Evolutionary conservation across 768 basidiomycete species (phyloP), one percentile per base, ranked within the genome.

Genomic region (Phlebiopsis flavidoalba): DNA sequence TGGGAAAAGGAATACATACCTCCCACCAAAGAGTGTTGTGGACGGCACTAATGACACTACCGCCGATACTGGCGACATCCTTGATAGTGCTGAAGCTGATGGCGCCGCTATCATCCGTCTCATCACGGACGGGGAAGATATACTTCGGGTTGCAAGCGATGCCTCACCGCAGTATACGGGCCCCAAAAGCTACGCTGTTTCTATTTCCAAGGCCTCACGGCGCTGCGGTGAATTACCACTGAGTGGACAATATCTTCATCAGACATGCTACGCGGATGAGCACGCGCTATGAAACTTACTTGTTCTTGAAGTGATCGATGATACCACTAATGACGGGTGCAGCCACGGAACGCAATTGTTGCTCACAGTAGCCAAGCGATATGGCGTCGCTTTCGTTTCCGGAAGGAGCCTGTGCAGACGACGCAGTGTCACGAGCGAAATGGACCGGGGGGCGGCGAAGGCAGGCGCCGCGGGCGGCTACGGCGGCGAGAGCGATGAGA

Each of bases 251-350:
- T 19, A 49, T 3, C 4, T 12, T 43, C 17, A 49, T 43, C 17
- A 49, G 48, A 49, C 48, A 17, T 21, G 17, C 11, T 1, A 4
- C n/a, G 19, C 48, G 48, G 12, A 12, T 10, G 19, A 21, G 11
- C n/a, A n/a, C n/a, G 11, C 24, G 19, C 3, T 15, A 49, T 3
- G 19, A 6, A 12, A 49, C 24, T 15, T 19, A 49, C 48, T 49
- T 26, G 24, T 43, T 43, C 48, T 49, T 19, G 48, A 49, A 21
- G 11, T 19, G 19, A 12, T 49, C 48, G 48, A 26, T 26, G 24
- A 49, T 57, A 48, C 56, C 56, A 21, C 22, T 47, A 12, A 57
- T 35, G 6, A 57, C 31, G 10, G 56, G 56, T 24, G 56, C 56
- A 48, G 43, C 56, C 22, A 57, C 12, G 43, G 43, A n/a, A 47